Base-by-base conservation (phyloP, 805 yeast genomes). In the Lachancea fermentati region DNA sequence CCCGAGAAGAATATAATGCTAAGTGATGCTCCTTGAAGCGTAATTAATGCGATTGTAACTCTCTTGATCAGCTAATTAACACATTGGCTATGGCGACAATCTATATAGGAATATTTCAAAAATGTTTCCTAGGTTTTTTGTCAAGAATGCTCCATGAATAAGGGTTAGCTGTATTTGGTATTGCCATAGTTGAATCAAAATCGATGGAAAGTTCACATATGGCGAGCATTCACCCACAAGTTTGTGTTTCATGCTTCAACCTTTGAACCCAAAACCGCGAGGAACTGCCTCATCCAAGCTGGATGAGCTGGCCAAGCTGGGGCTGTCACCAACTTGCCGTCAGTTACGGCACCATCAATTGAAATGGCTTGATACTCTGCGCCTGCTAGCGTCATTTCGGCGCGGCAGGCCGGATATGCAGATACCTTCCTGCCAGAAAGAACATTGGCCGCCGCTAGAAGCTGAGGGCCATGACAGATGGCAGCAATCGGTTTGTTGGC, bases 271-370 rank as follows among this genome's bases (percentile, higher is more conserved):
- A 34, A 19, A 34, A 34, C 37, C 19, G 5, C 17, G 17, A 34
- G 37, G 30, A 34, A 34, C 30, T 34, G 37, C 14, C 37, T 24
- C 30, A 34, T 34, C 37, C 37, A 34, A 22, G 37, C 37, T 9
- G 37, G 37, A 25, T 34, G 37, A 4, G 37, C 37, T 24, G 37
- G 37, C 37, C 37, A 34, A 34, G 37, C 37, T 22, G 37, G 37
- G 3, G 37, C 37, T 13, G 37, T 34, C 30, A 34, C 37, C 19
- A 34, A 19, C 19, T 34, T 34, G 6, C 30, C 37, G 12, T 34
- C 37, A 25, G 37, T 34, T 14, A 34, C 37, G 26, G 37, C 37
- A 34, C 37, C 37, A 24, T 34, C 37, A 24, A 34, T 34, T 24
- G 26, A 19, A 24, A 34, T 34, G 17, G 30, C 30, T 19, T 34